Evolutionary conservation across 2,329 filamentous ascomycete species (phyloP).

Genomic region (Aureobasidium sp.): DNA sequence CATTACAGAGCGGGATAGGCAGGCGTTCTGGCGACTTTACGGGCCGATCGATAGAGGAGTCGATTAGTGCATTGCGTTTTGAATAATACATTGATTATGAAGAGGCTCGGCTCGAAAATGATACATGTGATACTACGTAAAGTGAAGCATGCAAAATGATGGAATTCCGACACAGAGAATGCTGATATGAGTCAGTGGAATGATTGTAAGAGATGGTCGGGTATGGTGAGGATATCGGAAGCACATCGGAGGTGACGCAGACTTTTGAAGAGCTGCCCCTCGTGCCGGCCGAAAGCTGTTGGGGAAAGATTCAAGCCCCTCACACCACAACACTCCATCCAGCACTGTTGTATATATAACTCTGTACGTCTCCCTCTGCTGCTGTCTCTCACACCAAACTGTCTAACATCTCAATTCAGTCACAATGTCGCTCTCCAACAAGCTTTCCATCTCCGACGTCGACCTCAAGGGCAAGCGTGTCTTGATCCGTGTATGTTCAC

Average conservation of each 20-base stretch:
- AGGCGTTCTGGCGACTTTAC: constrained; percentile 3
- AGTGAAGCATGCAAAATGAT: background rate
- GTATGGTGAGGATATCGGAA: background rate
- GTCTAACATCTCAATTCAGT: background rate
- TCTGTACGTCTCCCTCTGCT: background rate
- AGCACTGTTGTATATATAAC: background rate
- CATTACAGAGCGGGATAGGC: background rate
- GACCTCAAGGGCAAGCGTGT: constrained; percentile 98
- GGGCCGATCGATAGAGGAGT: background rate
- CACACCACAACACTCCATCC: constrained; percentile 6
- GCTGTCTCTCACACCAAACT: background rate
- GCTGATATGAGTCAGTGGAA: background rate
- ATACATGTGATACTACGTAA: background rate
- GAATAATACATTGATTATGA: background rate
- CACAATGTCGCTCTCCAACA: constrained; percentile 95
- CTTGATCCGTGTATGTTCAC: constrained; percentile 74
- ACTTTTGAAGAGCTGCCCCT: constrained; percentile 3
- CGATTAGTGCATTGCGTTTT: background rate
- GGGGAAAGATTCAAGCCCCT: constrained; percentile 9
- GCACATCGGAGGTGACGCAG: constrained; percentile 8
- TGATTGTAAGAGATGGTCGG: background rate
- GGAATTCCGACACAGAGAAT: background rate
- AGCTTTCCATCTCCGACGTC: constrained; percentile 92
- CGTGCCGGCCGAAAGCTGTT: constrained; percentile 7
- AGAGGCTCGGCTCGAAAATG: background rate